A percentile compares a stretch with the other conserved stretches of the same genome.
Conservation (phyloP, 768 basidiomycete genomes). For the Boletus rubescentipes region DNA sequence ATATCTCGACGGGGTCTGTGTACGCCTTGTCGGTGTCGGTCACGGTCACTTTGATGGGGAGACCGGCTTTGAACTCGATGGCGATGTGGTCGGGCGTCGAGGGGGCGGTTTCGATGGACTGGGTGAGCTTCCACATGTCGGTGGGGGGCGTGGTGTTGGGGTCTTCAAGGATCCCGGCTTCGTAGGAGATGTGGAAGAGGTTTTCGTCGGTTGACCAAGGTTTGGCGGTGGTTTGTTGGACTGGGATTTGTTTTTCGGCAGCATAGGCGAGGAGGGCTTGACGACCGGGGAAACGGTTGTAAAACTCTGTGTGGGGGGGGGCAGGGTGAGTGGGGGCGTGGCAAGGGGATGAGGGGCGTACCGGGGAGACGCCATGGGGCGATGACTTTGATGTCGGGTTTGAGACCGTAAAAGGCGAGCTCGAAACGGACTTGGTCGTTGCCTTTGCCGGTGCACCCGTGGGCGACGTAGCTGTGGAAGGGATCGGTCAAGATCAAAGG, state of each 20-base stretch:
- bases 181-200: slow-evolving; percentile 99
- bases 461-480: slow-evolving; percentile 77
- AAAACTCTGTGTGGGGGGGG: slow-evolving; percentile 68
- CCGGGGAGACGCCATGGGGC: slow-evolving; percentile 98
- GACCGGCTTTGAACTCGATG: slow-evolving; percentile 84
- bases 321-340: not conserved
- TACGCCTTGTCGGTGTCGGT: slow-evolving; percentile 54
- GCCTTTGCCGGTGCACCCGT: slow-evolving; percentile 99
- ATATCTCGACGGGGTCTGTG: slow-evolving; percentile 95
- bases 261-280: slow-evolving; percentile 91
- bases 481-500: not conserved
- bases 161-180: slow-evolving; percentile 98
- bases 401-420: slow-evolving; percentile 96
- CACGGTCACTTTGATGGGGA: slow-evolving; percentile 77
- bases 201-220: slow-evolving; percentile 99
- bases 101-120: slow-evolving; percentile 80
- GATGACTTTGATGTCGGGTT: slow-evolving; percentile 98
- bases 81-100: slow-evolving; percentile 71
- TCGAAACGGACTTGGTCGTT: slow-evolving; percentile 99
- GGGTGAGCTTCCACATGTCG: slow-evolving; percentile 99
- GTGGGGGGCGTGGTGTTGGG: slow-evolving; percentile 89
- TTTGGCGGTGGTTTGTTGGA: slow-evolving; percentile 92
- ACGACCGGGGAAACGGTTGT: slow-evolving; percentile 95
- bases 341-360: slow-evolving; percentile 27
- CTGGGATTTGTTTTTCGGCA: slow-evolving; percentile 83